Conservation (phyloP, 164 flowering plant genomes). For the Berberis vulgaris region DNA sequence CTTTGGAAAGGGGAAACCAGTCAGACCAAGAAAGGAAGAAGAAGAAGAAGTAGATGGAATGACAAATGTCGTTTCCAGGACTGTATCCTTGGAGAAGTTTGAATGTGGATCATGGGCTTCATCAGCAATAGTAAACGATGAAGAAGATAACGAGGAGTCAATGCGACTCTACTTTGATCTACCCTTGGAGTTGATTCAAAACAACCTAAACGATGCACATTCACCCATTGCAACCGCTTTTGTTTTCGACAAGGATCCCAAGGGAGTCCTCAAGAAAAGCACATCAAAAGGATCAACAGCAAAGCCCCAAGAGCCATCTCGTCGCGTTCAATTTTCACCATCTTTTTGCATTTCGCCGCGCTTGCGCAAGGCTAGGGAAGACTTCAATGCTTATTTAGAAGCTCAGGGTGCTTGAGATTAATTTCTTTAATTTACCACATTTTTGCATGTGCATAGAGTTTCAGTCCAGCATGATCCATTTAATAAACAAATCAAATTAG, state of each 20-base stretch:
- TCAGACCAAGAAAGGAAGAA: slow-evolving; percentile 23
- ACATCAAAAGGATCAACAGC: slow-evolving; percentile 7
- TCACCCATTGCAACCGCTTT: slow-evolving; percentile 50
- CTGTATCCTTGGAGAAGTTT: slow-evolving; percentile 53
- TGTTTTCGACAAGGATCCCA: slow-evolving; percentile 35
- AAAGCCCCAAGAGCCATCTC: slow-evolving; percentile 32
- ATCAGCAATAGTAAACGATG: slow-evolving; percentile 20
- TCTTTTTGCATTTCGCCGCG: slow-evolving; percentile 57
- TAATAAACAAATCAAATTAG: no score
- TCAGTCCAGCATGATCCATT: no score
- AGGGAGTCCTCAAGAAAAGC: slow-evolving; percentile 43
- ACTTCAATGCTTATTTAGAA: slow-evolving; percentile 65
- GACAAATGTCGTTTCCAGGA: slow-evolving; percentile 29
- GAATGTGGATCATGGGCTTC: slow-evolving; percentile 74
- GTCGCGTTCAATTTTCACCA: slow-evolving; percentile 64
- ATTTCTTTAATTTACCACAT: no score
- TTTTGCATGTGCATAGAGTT: no score
- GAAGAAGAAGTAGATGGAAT: slow-evolving; percentile 5
- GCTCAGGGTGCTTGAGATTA: slow-evolving; percentile 42
- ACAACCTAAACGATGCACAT: slow-evolving; percentile 26
- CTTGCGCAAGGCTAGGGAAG: slow-evolving; percentile 62
- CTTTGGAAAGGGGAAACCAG: slow-evolving; percentile 46
- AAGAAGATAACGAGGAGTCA: slow-evolving; percentile 9
- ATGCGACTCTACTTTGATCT: slow-evolving; percentile 29
- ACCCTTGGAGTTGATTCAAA: slow-evolving; percentile 50